Evolutionary conservation across 345 rosid genomes (phyloP).

Genomic region (Pistacia vera): DNA sequence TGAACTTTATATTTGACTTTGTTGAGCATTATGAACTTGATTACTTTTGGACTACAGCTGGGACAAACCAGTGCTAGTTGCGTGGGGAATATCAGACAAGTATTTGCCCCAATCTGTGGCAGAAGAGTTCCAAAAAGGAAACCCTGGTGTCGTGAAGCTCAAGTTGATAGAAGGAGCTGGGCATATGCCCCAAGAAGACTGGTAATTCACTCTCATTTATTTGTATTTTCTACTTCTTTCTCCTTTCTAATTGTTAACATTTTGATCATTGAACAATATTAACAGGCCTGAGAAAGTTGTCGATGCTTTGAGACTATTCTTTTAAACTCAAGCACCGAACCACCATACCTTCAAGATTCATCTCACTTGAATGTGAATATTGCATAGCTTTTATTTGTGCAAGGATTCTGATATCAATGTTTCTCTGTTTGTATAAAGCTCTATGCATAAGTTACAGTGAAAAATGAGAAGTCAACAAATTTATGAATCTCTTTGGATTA

Average conservation of each 20-base stretch:
- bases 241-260: neutral
- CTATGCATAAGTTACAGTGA: neutral
- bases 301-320: conserved; percentile 67
- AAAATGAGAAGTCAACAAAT: neutral
- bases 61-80: conserved; percentile 76
- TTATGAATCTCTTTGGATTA: neutral
- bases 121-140: conserved; percentile 82
- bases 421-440: neutral
- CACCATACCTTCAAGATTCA: conserved; percentile 12
- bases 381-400: neutral
- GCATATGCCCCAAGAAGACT: conserved; percentile 97
- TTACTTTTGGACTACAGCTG: conserved; percentile 45
- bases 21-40: neutral
- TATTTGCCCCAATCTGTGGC: conserved; percentile 80
- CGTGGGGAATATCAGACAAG: conserved; percentile 90
- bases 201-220: conserved; percentile 41
- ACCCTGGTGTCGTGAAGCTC: conserved; percentile 55
- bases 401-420: neutral
- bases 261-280: conserved; percentile 14
- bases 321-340: conserved; percentile 29
- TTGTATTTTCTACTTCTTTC: neutral
- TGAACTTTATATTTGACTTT: neutral
- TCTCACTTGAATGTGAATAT: neutral
- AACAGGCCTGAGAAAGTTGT: conserved; percentile 97
- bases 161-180: conserved; percentile 93